A percentile compares a stretch with the other conserved stretches of the same genome.
These are phyloP conservation scores for Amphibolis antarctica DNA, from an alignment of 106 monocot genomes.

Conservation along the genomic window DNA sequence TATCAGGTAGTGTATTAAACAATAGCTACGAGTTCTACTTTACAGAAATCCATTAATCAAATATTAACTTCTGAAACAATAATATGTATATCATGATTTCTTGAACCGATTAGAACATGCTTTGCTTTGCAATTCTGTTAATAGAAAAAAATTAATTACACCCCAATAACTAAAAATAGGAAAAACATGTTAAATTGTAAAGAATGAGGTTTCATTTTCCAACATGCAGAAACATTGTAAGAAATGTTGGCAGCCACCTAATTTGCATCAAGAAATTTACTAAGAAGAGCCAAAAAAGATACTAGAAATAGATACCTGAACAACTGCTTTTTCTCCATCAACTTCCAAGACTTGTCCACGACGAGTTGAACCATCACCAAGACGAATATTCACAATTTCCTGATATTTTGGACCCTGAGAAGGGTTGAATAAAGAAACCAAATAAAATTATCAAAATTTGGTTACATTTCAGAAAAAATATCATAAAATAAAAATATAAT, in stretches of 20 bases:
- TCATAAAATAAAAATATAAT: neutral
- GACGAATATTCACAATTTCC: conserved; percentile 93
- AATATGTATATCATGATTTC: no score
- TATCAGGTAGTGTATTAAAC: no score
- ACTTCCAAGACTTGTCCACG: conserved; percentile 99
- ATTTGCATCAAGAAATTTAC: neutral
- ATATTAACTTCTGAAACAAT: no score
- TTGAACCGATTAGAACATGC: no score
- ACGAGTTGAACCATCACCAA: conserved; percentile 94
- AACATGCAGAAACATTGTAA: neutral
- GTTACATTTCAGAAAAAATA: neutral
- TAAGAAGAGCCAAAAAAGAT: neutral
- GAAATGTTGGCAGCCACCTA: neutral
- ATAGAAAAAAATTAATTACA: no score
- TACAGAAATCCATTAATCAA: no score
- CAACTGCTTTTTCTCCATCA: conserved; percentile 98
- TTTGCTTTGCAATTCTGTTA: no score
- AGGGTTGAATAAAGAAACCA: neutral
- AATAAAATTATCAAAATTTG: neutral
- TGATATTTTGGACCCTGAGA: conserved; percentile 94
- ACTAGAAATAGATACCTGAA: conserved; percentile 41
- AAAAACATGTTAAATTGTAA: no score
- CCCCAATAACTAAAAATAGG: no score
- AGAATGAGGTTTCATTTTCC: no score
- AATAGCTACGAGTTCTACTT: no score